Base-by-base conservation (phyloP, 768 basidiomycete species). In the Trametes meyenii region DNA sequence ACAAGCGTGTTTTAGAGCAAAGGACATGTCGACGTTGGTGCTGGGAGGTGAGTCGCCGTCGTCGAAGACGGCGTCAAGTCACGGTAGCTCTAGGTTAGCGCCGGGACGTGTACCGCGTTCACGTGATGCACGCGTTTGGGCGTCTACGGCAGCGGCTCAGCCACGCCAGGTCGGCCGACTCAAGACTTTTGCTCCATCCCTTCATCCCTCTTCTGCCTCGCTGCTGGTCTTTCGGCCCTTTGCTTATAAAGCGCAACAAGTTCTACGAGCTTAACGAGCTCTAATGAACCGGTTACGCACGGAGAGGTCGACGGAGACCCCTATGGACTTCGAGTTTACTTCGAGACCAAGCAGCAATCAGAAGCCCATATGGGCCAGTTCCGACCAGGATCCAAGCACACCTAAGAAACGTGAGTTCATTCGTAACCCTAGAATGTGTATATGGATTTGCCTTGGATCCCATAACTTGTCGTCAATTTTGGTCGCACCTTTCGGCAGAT, bases 281-380 rank as follows among this genome's bases (percentile, higher is more conserved):
- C 35, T 40, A 19, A 62, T 62, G 60, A 29, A 48, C 10, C 55
- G 57, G 13, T 33, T 59, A 23, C 64, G 64, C 42, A 42, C 59
- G 36, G 56, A 55, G 12, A 82, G 88, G 67, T 89, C 88, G 13
- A 90, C 78, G 50, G 92, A 93, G 70, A 89, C 88, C 3, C 92
- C 92, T 4, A 94, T 94, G 92, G 92, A 94, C 74, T 94, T 86
- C 74, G 85, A 93, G 71, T 93, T 87, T 78, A 93, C 91, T 10
- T 85, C 86, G 66, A 81, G 90, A 24, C 81, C 83, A 16, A 82
- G 72, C 62, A 78, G 71, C 56, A 71, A 74, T 39, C 74, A 79
- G 58, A 84, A 78, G 69, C 84, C 87, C 2, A 83, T 80, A 2
- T 90, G 89, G 89, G 82, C 81, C 24, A 17, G 70, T 17, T 59